A percentile compares a stretch with the other conserved stretches of the same genome.
phyloP scores from a whole-genome alignment of 2,329 filamentous ascomycete genomes.

The Colletotrichum liriopes region DNA sequence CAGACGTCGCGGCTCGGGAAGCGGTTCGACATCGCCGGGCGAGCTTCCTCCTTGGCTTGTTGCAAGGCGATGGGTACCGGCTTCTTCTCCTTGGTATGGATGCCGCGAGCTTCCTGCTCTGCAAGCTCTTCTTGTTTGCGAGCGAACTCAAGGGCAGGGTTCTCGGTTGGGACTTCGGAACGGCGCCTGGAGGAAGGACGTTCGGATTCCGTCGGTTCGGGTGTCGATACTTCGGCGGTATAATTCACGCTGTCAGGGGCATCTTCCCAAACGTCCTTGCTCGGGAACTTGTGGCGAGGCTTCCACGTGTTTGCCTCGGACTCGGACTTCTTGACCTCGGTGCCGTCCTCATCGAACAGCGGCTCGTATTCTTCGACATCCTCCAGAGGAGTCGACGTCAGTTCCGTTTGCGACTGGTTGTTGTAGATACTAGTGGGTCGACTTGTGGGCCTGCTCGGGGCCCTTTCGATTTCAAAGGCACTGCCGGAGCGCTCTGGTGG shows the following conservation, averaged over 20 bases:
- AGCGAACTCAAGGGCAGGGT: constrained; percentile 76
- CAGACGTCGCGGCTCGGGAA: constrained; percentile 95
- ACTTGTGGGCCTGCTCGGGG: constrained; percentile 76
- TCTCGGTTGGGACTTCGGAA: constrained; percentile 55
- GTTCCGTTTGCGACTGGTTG: constrained; percentile 65
- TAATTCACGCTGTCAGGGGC: constrained; percentile 87
- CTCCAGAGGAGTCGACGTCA: constrained; percentile 80
- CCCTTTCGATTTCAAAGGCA: constrained; percentile 69
- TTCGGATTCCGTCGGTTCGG: constrained; percentile 66
- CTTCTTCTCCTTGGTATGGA: constrained; percentile 66
- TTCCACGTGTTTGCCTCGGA: constrained; percentile 63
- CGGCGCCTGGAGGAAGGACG: constrained; percentile 52
- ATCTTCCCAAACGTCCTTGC: constrained; percentile 98
- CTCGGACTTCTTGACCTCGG: constrained; percentile 56
- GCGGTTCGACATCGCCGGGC: constrained; percentile 75
- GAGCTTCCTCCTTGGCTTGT: constrained; percentile 51
- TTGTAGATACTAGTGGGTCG: constrained; percentile 76
- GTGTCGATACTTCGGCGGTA: constrained; percentile 87
- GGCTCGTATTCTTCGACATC: constrained; percentile 96
- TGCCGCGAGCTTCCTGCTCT: constrained; percentile 65
- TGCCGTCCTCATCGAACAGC: constrained; percentile 85
- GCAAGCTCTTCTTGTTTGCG: constrained; percentile 77
- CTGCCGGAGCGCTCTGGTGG: constrained; percentile 75
- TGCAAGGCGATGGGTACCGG: constrained; percentile 44
- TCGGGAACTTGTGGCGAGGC: constrained; percentile 84